phyloP scores from a whole-genome alignment of 23 red algal genomes.

The Gracilaria domingensis region DNA sequence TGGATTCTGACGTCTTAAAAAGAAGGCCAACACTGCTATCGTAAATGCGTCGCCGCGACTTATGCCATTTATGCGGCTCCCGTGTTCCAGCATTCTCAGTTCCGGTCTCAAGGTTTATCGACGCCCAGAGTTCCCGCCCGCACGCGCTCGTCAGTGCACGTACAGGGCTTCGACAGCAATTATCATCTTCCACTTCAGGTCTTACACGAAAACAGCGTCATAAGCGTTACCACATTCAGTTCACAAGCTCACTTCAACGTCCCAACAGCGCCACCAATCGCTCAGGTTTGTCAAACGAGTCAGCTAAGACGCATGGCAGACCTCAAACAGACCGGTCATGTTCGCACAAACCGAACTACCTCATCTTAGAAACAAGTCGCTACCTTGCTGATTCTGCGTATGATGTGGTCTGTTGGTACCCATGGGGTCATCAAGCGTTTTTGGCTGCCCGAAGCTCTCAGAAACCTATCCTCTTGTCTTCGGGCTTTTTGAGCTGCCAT shows the following conservation, averaged over 20 bases:
- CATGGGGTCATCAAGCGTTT: constrained; percentile 84
- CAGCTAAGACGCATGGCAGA: background rate
- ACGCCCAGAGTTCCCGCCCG: background rate
- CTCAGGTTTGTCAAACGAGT: background rate
- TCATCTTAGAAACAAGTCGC: constrained; percentile 74
- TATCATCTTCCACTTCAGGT: background rate
- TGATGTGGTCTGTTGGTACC: constrained; percentile 78
- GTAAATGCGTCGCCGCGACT: background rate
- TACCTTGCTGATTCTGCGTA: constrained; percentile 77
- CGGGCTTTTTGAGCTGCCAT: constrained; percentile 83
- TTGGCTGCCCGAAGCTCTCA: constrained; percentile 48
- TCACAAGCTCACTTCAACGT: background rate
- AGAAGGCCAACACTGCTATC: background rate
- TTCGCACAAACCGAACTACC: constrained; percentile 23
- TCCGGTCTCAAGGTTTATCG: too few species aligned
- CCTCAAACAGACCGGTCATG: background rate
- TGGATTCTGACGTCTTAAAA: background rate
- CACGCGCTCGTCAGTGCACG: background rate
- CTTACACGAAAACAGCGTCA: background rate
- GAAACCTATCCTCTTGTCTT: constrained; percentile 83
- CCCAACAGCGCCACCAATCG: background rate
- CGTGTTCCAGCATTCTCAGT: background rate
- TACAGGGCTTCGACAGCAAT: background rate
- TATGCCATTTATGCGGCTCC: background rate
- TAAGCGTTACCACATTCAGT: background rate